These are phyloP conservation scores for Cichorium intybus DNA, from an alignment of 140 eudicot species.

Conservation along the genomic window DNA sequence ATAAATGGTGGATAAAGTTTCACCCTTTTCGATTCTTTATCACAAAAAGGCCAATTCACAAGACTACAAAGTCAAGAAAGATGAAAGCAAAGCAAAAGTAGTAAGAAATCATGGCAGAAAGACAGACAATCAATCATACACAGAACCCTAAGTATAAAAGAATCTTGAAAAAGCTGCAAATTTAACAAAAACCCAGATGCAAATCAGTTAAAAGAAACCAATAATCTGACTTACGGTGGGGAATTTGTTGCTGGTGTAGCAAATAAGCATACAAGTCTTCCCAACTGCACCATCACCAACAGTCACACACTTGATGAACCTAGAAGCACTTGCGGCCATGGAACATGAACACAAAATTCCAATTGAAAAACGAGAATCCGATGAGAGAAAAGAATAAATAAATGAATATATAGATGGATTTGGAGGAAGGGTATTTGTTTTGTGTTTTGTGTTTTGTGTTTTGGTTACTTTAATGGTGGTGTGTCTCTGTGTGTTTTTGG, in stretches of 20 bases:
- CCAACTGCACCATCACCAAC: constrained; percentile 88
- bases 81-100: constrained; percentile 30
- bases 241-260: constrained; percentile 75
- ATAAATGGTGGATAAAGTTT: constrained; percentile 7
- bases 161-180: constrained; percentile 35
- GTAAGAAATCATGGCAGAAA: constrained; percentile 15
- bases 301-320: constrained; percentile 76
- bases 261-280: constrained; percentile 78
- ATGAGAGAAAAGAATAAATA: constrained; percentile 22
- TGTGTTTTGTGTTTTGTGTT: constrained; percentile 34
- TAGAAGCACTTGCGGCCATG: constrained; percentile 74
- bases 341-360: constrained; percentile 15
- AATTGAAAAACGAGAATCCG: constrained; percentile 18
- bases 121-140: constrained; percentile 13
- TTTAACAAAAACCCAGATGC: constrained; percentile 24
- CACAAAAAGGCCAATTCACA: constrained; percentile 32
- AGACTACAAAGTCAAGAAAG: constrained; percentile 38
- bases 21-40: constrained; percentile 18
- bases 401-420: constrained; percentile 22
- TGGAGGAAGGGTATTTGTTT: constrained; percentile 19
- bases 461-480: constrained; percentile 21
- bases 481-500: constrained; percentile 22
- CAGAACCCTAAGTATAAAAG: constrained; percentile 27
- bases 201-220: constrained; percentile 5
- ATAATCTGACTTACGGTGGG: constrained; percentile 55